phyloP scores from a whole-genome alignment of 2,329 filamentous ascomycete species.

The Hymenoscyphus infarciens region DNA sequence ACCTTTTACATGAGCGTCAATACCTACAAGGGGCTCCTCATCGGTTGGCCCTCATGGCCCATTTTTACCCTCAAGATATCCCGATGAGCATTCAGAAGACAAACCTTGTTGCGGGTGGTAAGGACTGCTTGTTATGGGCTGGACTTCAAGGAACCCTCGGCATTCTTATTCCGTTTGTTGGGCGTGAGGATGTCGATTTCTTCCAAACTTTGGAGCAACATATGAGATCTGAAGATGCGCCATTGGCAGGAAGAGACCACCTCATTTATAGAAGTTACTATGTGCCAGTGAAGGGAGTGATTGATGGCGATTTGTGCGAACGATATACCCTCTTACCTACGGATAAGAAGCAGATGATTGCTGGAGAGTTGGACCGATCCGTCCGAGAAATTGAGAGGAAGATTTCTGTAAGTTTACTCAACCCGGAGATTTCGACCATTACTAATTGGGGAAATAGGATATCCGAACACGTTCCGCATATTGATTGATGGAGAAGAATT shows the following conservation, averaged over 20 bases:
- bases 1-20: constrained; percentile 83
- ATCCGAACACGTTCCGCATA: constrained; percentile 57
- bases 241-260: constrained; percentile 88
- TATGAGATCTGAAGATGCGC: constrained; percentile 79
- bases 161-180: constrained; percentile 86
- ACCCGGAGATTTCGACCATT: background rate
- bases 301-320: constrained; percentile 96
- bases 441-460: constrained; percentile 40
- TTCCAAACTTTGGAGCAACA: constrained; percentile 93
- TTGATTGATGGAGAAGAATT: constrained; percentile 22
- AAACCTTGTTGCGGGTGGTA: constrained; percentile 82
- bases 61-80: constrained; percentile 89
- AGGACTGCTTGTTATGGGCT: constrained; percentile 88
- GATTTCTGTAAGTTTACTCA: constrained; percentile 59
- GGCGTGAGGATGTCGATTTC: constrained; percentile 92
- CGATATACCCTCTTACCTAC: constrained; percentile 77
- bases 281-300: constrained; percentile 90
- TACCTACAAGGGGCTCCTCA: constrained; percentile 90
- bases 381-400: constrained; percentile 94
- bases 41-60: constrained; percentile 77
- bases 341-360: constrained; percentile 94
- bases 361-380: constrained; percentile 84
- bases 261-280: constrained; percentile 96
- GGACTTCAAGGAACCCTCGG: constrained; percentile 93
- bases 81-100: constrained; percentile 88